phyloP scores from a whole-genome alignment of 768 basidiomycete genomes.

The Mycena alexandri region DNA sequence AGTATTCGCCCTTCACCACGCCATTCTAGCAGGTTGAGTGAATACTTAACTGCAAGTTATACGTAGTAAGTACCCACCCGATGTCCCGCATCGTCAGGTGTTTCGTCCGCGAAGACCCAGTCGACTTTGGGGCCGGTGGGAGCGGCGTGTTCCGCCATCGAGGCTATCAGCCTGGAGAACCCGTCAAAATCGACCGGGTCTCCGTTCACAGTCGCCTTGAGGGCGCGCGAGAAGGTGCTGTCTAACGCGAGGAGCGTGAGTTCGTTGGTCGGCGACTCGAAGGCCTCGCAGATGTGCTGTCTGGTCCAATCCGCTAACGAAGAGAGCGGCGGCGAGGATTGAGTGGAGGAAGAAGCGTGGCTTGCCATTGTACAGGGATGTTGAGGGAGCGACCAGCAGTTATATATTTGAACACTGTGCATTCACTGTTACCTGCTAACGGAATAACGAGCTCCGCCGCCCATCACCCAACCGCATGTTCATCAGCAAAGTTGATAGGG shows the following conservation, averaged over 20 bases:
- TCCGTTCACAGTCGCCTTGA: slow-evolving; percentile 26
- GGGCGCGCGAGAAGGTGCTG: slow-evolving; percentile 21
- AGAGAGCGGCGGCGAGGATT: slow-evolving; percentile 8
- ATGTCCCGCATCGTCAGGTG: slow-evolving; percentile 15
- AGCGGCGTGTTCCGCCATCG: slow-evolving; percentile 14
- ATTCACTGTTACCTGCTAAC: too few species aligned
- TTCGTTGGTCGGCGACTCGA: slow-evolving; percentile 17
- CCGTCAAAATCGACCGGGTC: slow-evolving; percentile 20
- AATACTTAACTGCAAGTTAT: neutral
- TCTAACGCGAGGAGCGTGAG: slow-evolving; percentile 19
- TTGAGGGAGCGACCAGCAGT: too few species aligned
- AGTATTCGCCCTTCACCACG: slow-evolving; percentile 27
- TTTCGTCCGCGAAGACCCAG: slow-evolving; percentile 23
- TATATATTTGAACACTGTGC: too few species aligned
- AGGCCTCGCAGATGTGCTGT: slow-evolving; percentile 14
- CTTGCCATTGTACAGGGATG: neutral
- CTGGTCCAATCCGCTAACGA: slow-evolving; percentile 19
- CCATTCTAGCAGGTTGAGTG: slow-evolving; percentile 10
- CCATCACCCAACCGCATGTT: too few species aligned
- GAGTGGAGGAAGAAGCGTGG: slow-evolving; percentile 8
- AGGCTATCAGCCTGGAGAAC: slow-evolving; percentile 10
- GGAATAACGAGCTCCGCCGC: too few species aligned
- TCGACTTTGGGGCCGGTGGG: slow-evolving; percentile 17
- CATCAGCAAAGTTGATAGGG: too few species aligned
- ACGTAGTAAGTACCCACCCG: slow-evolving; percentile 7